Base-by-base conservation (phyloP, 2,329 filamentous ascomycete species). In the Biscogniauxia mediterranea region DNA sequence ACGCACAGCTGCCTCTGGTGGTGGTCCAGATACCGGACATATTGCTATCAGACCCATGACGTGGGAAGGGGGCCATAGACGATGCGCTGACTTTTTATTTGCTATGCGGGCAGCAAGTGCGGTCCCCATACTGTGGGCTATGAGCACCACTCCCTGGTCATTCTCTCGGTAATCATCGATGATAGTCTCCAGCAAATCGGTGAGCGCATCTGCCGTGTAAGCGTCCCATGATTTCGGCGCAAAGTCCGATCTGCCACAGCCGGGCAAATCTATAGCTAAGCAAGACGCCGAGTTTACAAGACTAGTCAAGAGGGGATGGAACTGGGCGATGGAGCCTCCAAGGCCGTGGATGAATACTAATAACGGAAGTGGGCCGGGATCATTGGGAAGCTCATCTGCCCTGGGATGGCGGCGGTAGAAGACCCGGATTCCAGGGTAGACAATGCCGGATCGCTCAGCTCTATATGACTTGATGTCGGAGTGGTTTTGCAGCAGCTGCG, bases 341-440 rank as follows among this genome's bases (percentile, higher is more conserved):
- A 98, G 83, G 1, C 95, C 95, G 71, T 98, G 95, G 60, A 98
- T 82, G 72, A 96, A 97, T 52, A 98, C 93, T 3, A 98, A 79
- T 9, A 99, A 79, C 1, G 95, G 95, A 11, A 97, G 78, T 0
- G 91, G 88, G 0, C 85, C 83, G 1, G 92, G 91, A 63, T 87
- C 82, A 51, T 81, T 83, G 2, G 92, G 92, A 3, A 98, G 82
- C 74, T 95, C 91, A 62, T 88, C 85, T n/a, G 89, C 87, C 71
- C 97, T 92, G 20, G 88, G 85, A 76, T 97, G 95, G 58, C 86
- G 85, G 60, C 89, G 86, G 77, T 90, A 93, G 75, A 98, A 97
- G 52, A 93, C 88, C 60, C 94, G 87, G 64, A 98, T 83, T 32
- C 83, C 85, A 1, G 87, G 84, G 73, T 97, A 98, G 8, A 84